Base-by-base conservation (phyloP, 768 basidiomycete genomes). In the Lyophyllum semitale region DNA sequence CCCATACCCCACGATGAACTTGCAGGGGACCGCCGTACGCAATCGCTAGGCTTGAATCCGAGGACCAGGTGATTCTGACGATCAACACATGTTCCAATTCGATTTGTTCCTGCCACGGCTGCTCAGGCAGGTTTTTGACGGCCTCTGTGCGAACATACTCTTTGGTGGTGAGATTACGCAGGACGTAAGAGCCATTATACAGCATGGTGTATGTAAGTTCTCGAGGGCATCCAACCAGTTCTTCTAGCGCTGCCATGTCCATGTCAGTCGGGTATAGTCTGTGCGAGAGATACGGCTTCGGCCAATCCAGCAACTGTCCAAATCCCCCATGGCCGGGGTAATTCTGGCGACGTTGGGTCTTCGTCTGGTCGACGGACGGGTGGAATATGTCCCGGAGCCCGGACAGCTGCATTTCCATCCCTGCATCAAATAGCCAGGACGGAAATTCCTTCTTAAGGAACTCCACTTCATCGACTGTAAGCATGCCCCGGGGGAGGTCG, bases 401-500 rank as follows among this genome's bases (percentile, higher is more conserved):
- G n/a, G n/a, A n/a, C 35, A n/a, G 4, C 4, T 11, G n/a, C 12
- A n/a, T 37, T n/a, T 8, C 26, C 23, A 9, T 7, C 27, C 6
- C 6, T n/a, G n/a, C n/a, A n/a, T n/a, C n/a, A n/a, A n/a, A n/a
- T n/a, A n/a, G n/a, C n/a, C n/a, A n/a, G 35, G 15, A 17, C 20
- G 17, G 37, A n/a, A 32, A 20, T 30, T 15, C 8, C 11, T 43
- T 41, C 8, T 37, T 27, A 47, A 54, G 17, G 7, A 12, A n/a
- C 15, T 33, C 43, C 46, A 53, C 6, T 30, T 57, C 55, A 15
- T 50, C 41, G 3, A 45, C 7, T 2, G 40, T 51, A 20, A 53
- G 32, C 26, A 45, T 33, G 30, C 29, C 33, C 12, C 30, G 46
- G 1, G 62, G 63, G 27, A 54, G 42, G 26, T 60, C 53, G 0